Evolutionary conservation across 1,284 basidiomycete species (phyloP).

Genomic region (Wallemia ichthyophaga): DNA sequence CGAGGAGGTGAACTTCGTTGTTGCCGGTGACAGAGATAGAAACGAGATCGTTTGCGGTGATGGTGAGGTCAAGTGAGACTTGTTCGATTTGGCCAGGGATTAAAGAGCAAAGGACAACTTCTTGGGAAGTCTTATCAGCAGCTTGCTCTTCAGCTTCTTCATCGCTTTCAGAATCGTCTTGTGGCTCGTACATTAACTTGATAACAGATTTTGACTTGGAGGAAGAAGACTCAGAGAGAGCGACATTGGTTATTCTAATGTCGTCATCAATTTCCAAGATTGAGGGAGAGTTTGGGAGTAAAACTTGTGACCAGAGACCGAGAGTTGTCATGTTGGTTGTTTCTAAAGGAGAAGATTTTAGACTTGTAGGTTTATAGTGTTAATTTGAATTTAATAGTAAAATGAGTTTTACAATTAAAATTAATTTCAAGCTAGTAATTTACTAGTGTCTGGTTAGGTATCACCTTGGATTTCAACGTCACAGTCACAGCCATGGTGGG

Average conservation of each 20-base stretch:
- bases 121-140: conserved; percentile 18
- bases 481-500: too few species aligned
- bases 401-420: too few species aligned
- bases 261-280: conserved; percentile 34
- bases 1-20: conserved; percentile 59
- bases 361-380: neutral
- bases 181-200: conserved; percentile 34
- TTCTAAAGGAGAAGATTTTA: neutral
- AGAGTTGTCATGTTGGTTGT: neutral
- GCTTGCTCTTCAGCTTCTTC: conserved; percentile 22
- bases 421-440: neutral
- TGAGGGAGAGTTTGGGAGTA: conserved; percentile 32
- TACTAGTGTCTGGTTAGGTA: too few species aligned
- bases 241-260: conserved; percentile 52
- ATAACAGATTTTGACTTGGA: conserved; percentile 37
- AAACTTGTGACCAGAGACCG: neutral
- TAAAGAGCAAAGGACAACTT: conserved; percentile 20
- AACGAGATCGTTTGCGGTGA: conserved; percentile 38
- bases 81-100: conserved; percentile 35
- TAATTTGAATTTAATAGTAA: too few species aligned
- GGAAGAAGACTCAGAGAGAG: conserved; percentile 40
- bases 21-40: conserved; percentile 48
- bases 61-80: conserved; percentile 36
- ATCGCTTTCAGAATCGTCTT: conserved; percentile 24
- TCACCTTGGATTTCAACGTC: too few species aligned